Evolutionary conservation across 176 grass and related monocot species (phyloP), one percentile per base, ranked within the genome.

Genomic region (Eragrostis nindensis): DNA sequence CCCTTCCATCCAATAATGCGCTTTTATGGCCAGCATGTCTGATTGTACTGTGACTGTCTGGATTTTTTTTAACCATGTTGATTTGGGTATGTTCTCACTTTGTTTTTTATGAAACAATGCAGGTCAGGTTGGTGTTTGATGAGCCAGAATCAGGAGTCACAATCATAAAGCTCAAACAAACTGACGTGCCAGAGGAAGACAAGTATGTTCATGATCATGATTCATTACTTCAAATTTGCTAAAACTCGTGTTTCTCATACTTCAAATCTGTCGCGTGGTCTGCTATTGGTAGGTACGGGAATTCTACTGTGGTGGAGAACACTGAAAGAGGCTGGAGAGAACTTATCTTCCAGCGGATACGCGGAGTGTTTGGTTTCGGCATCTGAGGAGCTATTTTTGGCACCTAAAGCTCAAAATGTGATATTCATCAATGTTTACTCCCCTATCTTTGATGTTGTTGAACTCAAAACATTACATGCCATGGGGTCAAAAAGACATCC

Each of bases 271-370:
- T 53, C 8, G 6, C 55, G 54, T 53, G 16, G 16, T 60, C 22
- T 14, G 15, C 65, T 72, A 55, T 46, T 68, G 22, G 13, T 26
- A 99, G 92, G 80, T 99, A 95, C 11, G 96, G 96, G 11, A 99
- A 99, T 81, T 86, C 92, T 19, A 93, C 96, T 42, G 96, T 99
- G 57, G 96, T 91, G 57, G 96, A 99, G 90, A 99, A 99, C 87
- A 99, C 96, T 0, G 88, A 95, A 79, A 93, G 86, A 41, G 96
- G 96, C 62, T 99, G 96, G 96, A 93, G 82, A 73, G 92, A 99
- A 44, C 85, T 93, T 52, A 99, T 99, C 76, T 99, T 99, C 62
- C 92, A 95, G 88, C 92, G 92, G 92, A 93, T 99, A 77, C 90
- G 96, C 1, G 90, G 84, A 53, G 82, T 99, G 40, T 99, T 99